phyloP scores from a whole-genome alignment of 495 filamentous ascomycete genomes.

The Penicillium subrubescens region DNA sequence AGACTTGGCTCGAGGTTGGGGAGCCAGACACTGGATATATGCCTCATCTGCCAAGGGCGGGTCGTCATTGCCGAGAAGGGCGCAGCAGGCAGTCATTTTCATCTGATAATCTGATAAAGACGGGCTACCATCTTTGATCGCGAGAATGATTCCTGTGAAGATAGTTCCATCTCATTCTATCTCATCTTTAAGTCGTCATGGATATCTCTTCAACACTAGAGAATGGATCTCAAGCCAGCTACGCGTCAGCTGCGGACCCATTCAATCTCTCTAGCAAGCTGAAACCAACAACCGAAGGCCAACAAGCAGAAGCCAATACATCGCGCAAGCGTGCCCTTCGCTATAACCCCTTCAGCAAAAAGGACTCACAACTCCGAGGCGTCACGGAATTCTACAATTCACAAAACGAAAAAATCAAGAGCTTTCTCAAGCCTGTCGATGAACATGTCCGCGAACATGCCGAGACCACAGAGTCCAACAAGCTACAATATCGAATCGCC shows the following conservation, averaged over 20 bases:
- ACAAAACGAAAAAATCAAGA: conserved; percentile 3
- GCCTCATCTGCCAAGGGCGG: background rate
- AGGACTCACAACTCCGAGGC: background rate
- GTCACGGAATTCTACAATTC: background rate
- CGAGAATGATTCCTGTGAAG: background rate
- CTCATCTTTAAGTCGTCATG: background rate
- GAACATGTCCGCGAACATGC: conserved; percentile 9
- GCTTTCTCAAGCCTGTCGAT: conserved; percentile 4
- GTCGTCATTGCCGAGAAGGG: background rate
- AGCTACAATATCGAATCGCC: background rate
- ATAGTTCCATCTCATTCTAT: background rate
- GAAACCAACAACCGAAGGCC: background rate
- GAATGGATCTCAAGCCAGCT: background rate
- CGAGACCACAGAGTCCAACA: background rate
- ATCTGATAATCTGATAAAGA: background rate
- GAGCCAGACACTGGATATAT: background rate
- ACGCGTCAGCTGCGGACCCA: background rate
- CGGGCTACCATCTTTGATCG: background rate
- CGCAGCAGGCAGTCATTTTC: background rate
- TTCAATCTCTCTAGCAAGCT: background rate
- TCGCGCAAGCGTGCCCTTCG: background rate
- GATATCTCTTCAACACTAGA: background rate
- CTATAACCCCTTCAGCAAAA: background rate
- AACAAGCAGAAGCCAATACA: background rate
- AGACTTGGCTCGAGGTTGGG: background rate